Base-by-base conservation (phyloP, 805 yeast species). In the Candida methanosorbosa region DNA sequence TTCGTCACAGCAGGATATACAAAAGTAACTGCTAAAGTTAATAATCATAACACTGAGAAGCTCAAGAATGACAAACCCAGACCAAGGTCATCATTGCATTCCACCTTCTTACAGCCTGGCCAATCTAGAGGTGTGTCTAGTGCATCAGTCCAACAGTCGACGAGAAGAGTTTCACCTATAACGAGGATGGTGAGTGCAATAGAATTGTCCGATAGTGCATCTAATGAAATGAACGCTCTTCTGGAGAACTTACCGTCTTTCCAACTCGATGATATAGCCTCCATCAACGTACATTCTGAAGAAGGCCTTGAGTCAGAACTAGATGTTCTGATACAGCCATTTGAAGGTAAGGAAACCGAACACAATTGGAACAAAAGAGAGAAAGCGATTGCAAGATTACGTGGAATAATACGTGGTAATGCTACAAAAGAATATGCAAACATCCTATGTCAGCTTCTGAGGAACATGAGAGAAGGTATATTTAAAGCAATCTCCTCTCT, bases 281-380 rank as follows among this genome's bases (percentile, higher is more conserved):
- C 71, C 0, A 40, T 57, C 6, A 43, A 60, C 31, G 44, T 64
- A 2, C 14, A 35, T 4, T 42, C 57, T 27, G 52, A 51, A 11
- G 49, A 54, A 25, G 45, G 49, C 11, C 42, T 68, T 20, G 36
- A 43, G 6, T 48, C 47, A 4, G 49, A 54, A 13, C 35, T 61
- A 16, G 60, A 57, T 21, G 36, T 39, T 9, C 46, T 61, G 56
- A 23, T 39, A 8, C 39, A 53, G 0, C 43, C 52, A 18, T 87
- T 90, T 46, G 70, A 66, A 8, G 81, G 80, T 5, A 66, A 80
- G 48, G 98, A 92, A 54, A 81, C 94, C 0, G 98, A 92, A 50
- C 68, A 69, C 38, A 92, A 92, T 52, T 92, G 98, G 98, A 57
- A 64, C 17, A 45, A 48, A 0, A 68, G 98, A 49, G 95, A 88